Evolutionary conservation across 805 yeast genomes (phyloP), one percentile per base, ranked within the genome.

Genomic region (Kuraishia molischiana): DNA sequence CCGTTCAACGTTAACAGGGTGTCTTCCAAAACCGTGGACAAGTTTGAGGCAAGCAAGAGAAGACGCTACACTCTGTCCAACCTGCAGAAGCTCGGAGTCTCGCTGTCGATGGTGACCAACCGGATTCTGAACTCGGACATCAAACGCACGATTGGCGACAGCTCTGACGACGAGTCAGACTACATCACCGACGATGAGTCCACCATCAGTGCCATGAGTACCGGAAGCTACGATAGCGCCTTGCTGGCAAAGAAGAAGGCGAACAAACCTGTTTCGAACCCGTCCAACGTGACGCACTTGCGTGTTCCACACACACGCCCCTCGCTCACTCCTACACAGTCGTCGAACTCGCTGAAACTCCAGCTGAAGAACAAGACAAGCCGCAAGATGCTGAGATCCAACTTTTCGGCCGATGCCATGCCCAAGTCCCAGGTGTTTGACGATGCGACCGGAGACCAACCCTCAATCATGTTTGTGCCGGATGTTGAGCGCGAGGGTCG

Each of bases 51-150:
- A 21, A 39, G 54, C 29, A 42, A 49, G 5, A 65, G 63, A 37
- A 52, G 74, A 40, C 53, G 75, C 33, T 67, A 63, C 38, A 69
- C 77, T 0, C 55, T 85, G 17, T 74, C 90, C 8, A 75, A 78
- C 37, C 56, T 86, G 37, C 92, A 84, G 51, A 77, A 74, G 42
- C 63, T 81, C 46, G 96, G 96, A 0, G 73, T 87, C 3, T 77
- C 92, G 1, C 70, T 85, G 41, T 78, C 80, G 36, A 83, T 89
- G 79, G 79, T 79, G 41, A 74, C 90, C 1, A 74, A 68, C 39
- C 65, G 62, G 46, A 59, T 77, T 3, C 56, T 58, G 6, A 60
- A 58, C 15, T 44, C 58, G 24, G 67, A 56, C 34, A 45, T 54
- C 30, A 44, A 41, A 14, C 42, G 49, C 22, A 47, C 54, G 15